Base-by-base conservation (phyloP, 163 green algal genomes). In the Prototheca wickerhamii region DNA sequence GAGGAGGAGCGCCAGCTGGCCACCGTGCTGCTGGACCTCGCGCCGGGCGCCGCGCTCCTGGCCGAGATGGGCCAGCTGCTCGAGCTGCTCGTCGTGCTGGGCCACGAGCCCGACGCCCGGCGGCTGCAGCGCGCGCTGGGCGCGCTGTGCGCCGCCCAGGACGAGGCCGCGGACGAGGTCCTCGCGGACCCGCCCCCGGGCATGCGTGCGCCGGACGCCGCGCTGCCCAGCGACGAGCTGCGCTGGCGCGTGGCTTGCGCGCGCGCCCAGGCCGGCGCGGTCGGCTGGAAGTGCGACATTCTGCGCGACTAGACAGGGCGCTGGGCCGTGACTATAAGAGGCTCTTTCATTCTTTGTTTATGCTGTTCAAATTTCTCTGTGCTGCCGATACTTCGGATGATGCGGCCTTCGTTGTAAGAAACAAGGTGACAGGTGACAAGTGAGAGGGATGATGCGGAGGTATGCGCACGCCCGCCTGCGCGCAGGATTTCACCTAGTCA, bases 61-160 rank as follows among this genome's bases (percentile, higher is more conserved):
- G 51, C 26, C n/a, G 58, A 78, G 37, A 44, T 49, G 25, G 74
- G 78, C 15, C 67, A 80, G 61, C 79, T 87, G 44, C 35, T 67
- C 7, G 81, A 87, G 70, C 54, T 82, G n/a, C 73, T 87, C 30
- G 69, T 84, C 26, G 8, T 85, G 51, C 74, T 85, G 51, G 79
- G 76, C 0, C 79, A 87, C 37, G 66, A 75, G 32, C 8, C 46
- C 0, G 79, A 85, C 33, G 81, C 73, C 0, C 28, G 52, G 3
- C 17, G 62, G 30, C 63, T 87, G 58, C 81, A 87, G 69, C 60
- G 70, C 51, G 54, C 53, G 25, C 40, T 87, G 64, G 69, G 55
- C 0, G 34, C 32, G 10, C 61, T 82, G 35, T 51, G 74, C 8
- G 12, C 44, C 25, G 55, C 54, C 28, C 58, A 76, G 50, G 53